Percentiles rank a stretch among this genome's conserved stretches.
These are phyloP conservation scores for Suhomyces bokatorum DNA, from an alignment of 1,139 yeast species.

Conservation along the genomic window DNA sequence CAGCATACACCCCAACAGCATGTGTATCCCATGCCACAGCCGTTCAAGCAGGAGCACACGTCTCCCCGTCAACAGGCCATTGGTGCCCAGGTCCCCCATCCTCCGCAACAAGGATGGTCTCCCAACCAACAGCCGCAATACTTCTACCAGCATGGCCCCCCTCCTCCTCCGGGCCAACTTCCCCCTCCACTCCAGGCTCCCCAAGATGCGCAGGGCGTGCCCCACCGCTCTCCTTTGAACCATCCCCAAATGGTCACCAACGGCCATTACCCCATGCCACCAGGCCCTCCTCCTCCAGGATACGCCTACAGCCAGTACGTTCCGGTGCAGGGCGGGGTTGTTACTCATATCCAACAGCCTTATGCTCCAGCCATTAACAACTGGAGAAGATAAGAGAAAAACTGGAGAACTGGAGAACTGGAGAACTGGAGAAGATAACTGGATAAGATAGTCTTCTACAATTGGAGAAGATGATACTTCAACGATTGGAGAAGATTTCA, in stretches of 20 bases:
- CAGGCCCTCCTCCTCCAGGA: slow-evolving; percentile 33
- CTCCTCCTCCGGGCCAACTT: slow-evolving; percentile 20
- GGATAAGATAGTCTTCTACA: too few relatives aligned
- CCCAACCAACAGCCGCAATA: slow-evolving; percentile 27
- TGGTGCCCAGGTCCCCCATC: slow-evolving; percentile 26
- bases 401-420: slow-evolving; percentile 42
- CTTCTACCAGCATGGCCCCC: slow-evolving; percentile 23
- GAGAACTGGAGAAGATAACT: slow-evolving; percentile 35
- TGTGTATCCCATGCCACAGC: slow-evolving; percentile 22
- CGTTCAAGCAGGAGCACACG: slow-evolving; percentile 21
- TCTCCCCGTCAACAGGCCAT: slow-evolving; percentile 22
- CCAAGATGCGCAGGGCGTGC: slow-evolving; percentile 11
- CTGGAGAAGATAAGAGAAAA: slow-evolving; percentile 38
- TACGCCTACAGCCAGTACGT: slow-evolving; percentile 39
- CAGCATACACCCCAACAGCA: slow-evolving; percentile 16
- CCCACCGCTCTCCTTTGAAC: slow-evolving; percentile 25
- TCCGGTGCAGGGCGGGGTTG: slow-evolving; percentile 36
- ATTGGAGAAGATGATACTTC: slow-evolving; percentile 38
- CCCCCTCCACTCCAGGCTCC: slow-evolving; percentile 13
- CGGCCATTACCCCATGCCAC: slow-evolving; percentile 25
- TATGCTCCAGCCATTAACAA: slow-evolving; percentile 29
- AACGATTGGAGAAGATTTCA: slow-evolving; percentile 37
- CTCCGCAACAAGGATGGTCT: slow-evolving; percentile 28
- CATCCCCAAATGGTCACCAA: slow-evolving; percentile 25
- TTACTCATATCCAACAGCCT: slow-evolving; percentile 28